Conservation (phyloP, 2,329 filamentous ascomycete species). For the Fusarium liriodendri region DNA sequence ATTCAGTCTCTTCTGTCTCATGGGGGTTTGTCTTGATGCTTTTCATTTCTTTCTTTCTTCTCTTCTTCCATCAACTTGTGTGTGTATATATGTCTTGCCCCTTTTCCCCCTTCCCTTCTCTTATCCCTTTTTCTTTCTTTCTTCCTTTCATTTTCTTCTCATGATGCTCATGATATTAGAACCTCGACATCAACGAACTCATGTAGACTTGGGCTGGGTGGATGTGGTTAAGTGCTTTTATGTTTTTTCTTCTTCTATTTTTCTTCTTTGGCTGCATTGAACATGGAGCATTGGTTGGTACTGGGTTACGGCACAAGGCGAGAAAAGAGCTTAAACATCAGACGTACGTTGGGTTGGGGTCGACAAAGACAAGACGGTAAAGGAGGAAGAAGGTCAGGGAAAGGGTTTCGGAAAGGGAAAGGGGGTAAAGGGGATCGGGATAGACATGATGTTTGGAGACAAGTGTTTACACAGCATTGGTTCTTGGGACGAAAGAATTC, state of each 20-base stretch:
- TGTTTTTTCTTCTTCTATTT: neutral
- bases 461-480: constrained; percentile 2
- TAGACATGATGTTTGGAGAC: constrained; percentile 15
- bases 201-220: constrained; percentile 6
- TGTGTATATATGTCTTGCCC: neutral
- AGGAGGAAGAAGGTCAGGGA: neutral
- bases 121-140: neutral
- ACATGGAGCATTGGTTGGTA: constrained; percentile 6
- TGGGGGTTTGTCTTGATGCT: constrained; percentile 4
- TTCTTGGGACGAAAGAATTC: neutral
- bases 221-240: neutral
- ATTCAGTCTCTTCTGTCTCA: neutral
- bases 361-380: neutral
- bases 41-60: neutral
- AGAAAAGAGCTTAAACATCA: neutral
- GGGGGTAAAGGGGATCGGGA: neutral
- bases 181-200: constrained; percentile 5
- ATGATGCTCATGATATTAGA: constrained; percentile 20
- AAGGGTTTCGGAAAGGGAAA: neutral
- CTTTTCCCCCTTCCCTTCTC: neutral
- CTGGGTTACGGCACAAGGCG: neutral
- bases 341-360: neutral
- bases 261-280: constrained; percentile 10
- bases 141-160: constrained; percentile 5
- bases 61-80: constrained; percentile 2